Conservation (phyloP, 108 stramenopile species). For the Conticribra weissflogii region DNA sequence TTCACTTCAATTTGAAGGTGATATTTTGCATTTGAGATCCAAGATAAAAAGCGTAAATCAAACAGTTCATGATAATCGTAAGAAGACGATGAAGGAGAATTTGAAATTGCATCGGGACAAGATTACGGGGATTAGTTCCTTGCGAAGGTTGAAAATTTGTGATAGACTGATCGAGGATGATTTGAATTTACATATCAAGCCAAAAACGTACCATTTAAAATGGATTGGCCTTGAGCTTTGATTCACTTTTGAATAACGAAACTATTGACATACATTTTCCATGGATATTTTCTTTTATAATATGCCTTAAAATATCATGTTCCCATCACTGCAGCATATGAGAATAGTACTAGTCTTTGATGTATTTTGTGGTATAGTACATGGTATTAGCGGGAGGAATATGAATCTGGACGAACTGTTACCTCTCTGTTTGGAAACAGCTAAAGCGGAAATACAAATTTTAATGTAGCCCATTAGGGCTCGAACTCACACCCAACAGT, state of each 20-base stretch:
- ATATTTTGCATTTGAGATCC: slow-evolving; percentile 28
- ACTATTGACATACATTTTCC: neutral
- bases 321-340: too few species aligned
- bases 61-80: slow-evolving; percentile 50
- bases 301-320: too few species aligned
- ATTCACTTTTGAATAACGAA: neutral
- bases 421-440: too few species aligned
- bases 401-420: too few species aligned
- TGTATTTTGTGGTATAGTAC: too few species aligned
- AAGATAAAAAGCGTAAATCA: slow-evolving; percentile 53
- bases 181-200: slow-evolving; percentile 46
- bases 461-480: too few species aligned
- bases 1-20: slow-evolving; percentile 25
- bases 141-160: slow-evolving; percentile 42
- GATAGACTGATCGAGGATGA: slow-evolving; percentile 41
- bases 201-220: slow-evolving; percentile 28
- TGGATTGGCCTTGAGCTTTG: slow-evolving; percentile 38
- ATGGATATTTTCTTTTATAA: neutral
- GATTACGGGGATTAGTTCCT: slow-evolving; percentile 30
- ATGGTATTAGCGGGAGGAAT: too few species aligned
- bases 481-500: too few species aligned
- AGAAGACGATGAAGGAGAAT: slow-evolving; percentile 54
- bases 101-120: slow-evolving; percentile 27
- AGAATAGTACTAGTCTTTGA: too few species aligned
- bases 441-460: too few species aligned